A percentile compares a stretch with the other conserved stretches of the same genome.
These are phyloP conservation scores for Penicillium waksmanii DNA, from an alignment of 495 filamentous ascomycete genomes.

Conservation along the genomic window DNA sequence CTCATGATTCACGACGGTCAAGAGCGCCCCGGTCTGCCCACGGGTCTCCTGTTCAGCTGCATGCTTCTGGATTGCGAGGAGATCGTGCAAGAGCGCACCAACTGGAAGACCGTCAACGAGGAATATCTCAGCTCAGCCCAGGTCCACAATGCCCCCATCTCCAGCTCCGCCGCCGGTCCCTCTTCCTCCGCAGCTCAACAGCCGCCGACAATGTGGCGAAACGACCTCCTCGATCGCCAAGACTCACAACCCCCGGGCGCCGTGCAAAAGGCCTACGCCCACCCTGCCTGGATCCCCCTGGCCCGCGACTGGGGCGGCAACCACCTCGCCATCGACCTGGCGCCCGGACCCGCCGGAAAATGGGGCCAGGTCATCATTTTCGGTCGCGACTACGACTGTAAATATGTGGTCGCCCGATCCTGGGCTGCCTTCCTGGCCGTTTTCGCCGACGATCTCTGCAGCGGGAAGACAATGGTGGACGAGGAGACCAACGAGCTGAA, in stretches of 20 bases:
- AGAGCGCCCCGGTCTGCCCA: conserved; percentile 88
- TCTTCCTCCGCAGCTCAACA: conserved; percentile 58
- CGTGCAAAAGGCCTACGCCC: conserved; percentile 91
- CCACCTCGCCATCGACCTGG: conserved; percentile 91
- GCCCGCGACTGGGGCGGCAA: conserved; percentile 99
- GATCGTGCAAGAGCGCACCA: conserved; percentile 96
- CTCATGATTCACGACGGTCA: conserved; percentile 91
- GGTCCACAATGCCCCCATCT: conserved; percentile 53
- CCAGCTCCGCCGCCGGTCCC: conserved; percentile 70
- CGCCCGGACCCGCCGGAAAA: conserved; percentile 84
- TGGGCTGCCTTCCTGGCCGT: conserved; percentile 88
- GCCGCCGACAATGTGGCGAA: conserved; percentile 70
- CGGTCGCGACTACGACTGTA: conserved; percentile 97
- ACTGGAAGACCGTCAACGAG: conserved; percentile 91
- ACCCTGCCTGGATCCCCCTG: conserved; percentile 94
- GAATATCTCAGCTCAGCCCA: conserved; percentile 72
- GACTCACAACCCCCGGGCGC: conserved; percentile 84
- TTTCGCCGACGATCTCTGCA: conserved; percentile 86
- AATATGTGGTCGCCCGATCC: conserved; percentile 92
- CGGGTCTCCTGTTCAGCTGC: conserved; percentile 86
- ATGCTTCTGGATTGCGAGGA: conserved; percentile 99
- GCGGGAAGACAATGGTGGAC: conserved; percentile 84
- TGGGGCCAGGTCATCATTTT: conserved; percentile 98
- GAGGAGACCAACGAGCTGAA: conserved; percentile 92
- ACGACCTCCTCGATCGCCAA: conserved; percentile 82